A percentile compares a stretch with the other conserved stretches of the same genome.
phyloP scores from a whole-genome alignment of 2,329 filamentous ascomycete genomes.

The Fusarium humuli region DNA sequence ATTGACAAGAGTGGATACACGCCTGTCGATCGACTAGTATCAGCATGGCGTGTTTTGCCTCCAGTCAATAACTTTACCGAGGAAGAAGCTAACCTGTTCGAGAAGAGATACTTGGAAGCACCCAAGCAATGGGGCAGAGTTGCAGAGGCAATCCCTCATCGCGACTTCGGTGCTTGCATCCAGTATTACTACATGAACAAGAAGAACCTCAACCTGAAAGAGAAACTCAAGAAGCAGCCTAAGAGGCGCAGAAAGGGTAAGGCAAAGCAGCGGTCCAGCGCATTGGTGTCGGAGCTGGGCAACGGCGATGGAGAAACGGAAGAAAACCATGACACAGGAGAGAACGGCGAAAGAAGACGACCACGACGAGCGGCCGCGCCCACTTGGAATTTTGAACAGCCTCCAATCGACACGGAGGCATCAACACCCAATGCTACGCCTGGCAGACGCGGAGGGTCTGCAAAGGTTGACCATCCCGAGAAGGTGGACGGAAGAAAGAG shows the following conservation, averaged over 20 bases:
- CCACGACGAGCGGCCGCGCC: constrained; percentile 76
- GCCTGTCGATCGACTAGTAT: constrained; percentile 73
- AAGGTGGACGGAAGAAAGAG: constrained; percentile 58
- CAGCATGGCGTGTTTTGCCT: constrained; percentile 77
- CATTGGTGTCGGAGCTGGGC: constrained; percentile 74
- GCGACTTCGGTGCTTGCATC: constrained; percentile 83
- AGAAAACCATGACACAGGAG: constrained; percentile 66
- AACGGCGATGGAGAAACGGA: constrained; percentile 69
- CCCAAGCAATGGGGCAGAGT: constrained; percentile 88
- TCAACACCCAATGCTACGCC: constrained; percentile 69
- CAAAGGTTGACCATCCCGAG: constrained; percentile 59
- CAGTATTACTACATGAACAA: constrained; percentile 88
- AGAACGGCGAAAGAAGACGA: constrained; percentile 70
- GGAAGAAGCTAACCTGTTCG: constrained; percentile 77
- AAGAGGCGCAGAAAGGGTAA: constrained; percentile 69
- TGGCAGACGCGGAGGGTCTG: constrained; percentile 60
- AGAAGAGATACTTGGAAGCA: constrained; percentile 78
- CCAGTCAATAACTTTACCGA: constrained; percentile 80
- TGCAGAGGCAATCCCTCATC: constrained; percentile 72
- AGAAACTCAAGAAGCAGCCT: constrained; percentile 75
- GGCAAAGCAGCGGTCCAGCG: constrained; percentile 70
- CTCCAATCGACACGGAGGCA: constrained; percentile 69
- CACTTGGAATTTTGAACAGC: constrained; percentile 75
- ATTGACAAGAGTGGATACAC: constrained; percentile 74
- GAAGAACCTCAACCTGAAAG: constrained; percentile 79